Evolutionary conservation across 805 yeast species (phyloP), one percentile per base, ranked within the genome.

Genomic region (Limtongia smithiae): DNA sequence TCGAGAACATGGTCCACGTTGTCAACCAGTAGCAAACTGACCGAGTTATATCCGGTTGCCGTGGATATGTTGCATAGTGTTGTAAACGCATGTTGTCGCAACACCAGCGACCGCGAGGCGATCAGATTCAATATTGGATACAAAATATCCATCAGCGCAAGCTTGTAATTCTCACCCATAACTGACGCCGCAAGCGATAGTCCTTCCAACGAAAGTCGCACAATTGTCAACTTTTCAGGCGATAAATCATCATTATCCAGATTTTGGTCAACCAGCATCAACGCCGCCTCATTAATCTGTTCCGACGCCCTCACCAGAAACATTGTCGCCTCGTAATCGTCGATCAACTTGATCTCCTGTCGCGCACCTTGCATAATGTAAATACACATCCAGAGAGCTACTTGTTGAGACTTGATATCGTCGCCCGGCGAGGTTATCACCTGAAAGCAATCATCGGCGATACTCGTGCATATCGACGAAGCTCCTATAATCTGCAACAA

Each of bases 1-100:
- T 93, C 97, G 14, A 89, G 70, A 17, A 91, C 66, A 62, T 90
- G 90, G 60, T 91, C 96, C 48, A 81, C 74, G 63, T 89, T 91
- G 22, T 79, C 80, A 32, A 74, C 60, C 1, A 93, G 71, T 50
- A 91, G 62, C 2, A 66, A 65, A 30, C 69, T 69, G 2, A 90
- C 65, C 0, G 87, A 79, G 14, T 67, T 64, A 44, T 66, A 66
- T 51, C 82, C 83, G 11, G 81, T 68, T 3, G 70, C 63, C 8
- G 65, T 56, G 0, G 86, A 77, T 4, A 90, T 68, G 2, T 77
- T 68, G 17, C 69, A 50, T 3, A 80, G 68, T 1, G 87, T 78
- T 1, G 62, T 54, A 55, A 78, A 77, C 32, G 95, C 78, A 60
- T 71, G 75, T 49, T 71, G 52, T 55, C 83, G 63, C 6, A 78